Evolutionary conservation across 306 rosid genomes (phyloP).

Genomic region (Prunus salicina): DNA sequence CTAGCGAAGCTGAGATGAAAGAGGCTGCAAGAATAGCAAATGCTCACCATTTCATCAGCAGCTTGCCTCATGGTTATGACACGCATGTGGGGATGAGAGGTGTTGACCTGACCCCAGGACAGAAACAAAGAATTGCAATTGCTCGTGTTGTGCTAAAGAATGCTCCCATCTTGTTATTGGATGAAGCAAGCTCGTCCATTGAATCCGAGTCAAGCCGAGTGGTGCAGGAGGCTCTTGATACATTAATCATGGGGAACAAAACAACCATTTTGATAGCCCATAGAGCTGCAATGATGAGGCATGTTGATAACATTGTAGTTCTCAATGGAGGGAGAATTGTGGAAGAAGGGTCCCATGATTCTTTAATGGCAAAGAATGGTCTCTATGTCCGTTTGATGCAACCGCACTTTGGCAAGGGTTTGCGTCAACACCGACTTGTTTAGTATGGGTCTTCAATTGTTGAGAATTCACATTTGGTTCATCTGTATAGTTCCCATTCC

Average conservation of each 20-base stretch:
- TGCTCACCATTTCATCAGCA: conserved; percentile 98
- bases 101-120: conserved; percentile 97
- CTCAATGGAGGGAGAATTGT: conserved; percentile 98
- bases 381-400: conserved; percentile 94
- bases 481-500: conserved; percentile 37
- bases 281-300: conserved; percentile 99
- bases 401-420: conserved; percentile 92
- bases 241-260: conserved; percentile 97
- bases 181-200: conserved; percentile 96
- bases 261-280: conserved; percentile 98
- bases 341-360: conserved; percentile 86
- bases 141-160: conserved; percentile 94
- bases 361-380: conserved; percentile 84
- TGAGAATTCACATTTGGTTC: conserved; percentile 29
- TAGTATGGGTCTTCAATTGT: conserved; percentile 39
- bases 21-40: conserved; percentile 99
- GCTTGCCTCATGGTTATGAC: conserved; percentile 97
- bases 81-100: conserved; percentile 99
- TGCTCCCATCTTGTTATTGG: conserved; percentile 91
- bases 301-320: conserved; percentile 96
- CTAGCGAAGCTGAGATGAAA: conserved; percentile 96
- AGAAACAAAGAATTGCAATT: conserved; percentile 98
- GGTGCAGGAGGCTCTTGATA: conserved; percentile 98
- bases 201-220: conserved; percentile 99
- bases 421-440: conserved; percentile 88